Conservation (phyloP, 306 rosid species). For the Sphenostylis stenocarpa region DNA sequence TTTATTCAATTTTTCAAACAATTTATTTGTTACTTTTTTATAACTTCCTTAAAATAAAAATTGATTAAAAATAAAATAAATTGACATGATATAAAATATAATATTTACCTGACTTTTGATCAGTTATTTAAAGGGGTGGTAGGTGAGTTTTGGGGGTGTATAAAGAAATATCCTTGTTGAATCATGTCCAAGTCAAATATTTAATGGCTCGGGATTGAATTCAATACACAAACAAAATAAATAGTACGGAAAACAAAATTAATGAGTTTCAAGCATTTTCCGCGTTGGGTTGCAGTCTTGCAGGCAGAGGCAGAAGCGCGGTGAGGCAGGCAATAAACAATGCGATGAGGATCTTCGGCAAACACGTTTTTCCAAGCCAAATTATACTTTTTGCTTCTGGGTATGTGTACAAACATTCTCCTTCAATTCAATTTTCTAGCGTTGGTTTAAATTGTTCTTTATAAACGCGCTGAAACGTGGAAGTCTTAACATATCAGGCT, state of each 20-base stretch:
- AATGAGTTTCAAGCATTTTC: not conserved
- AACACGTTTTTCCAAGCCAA: slow-evolving; percentile 38
- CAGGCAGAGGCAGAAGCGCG: not conserved
- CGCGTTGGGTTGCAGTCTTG: not conserved
- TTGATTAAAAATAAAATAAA: too few relatives aligned
- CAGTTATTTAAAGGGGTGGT: too few relatives aligned
- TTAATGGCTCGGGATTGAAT: not conserved
- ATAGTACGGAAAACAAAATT: not conserved
- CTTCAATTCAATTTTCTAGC: not conserved
- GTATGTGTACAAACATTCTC: not conserved
- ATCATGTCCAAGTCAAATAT: not conserved
- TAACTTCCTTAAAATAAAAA: too few relatives aligned
- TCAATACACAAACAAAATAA: not conserved
- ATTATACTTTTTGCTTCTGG: slow-evolving; percentile 42
- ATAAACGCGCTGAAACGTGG: not conserved
- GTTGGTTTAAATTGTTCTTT: not conserved
- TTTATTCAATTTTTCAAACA: too few relatives aligned
- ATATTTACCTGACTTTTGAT: too few relatives aligned
- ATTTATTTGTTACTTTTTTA: too few relatives aligned
- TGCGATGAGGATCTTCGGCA: slow-evolving; percentile 40
- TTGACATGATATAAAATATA: too few relatives aligned
- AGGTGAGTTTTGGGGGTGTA: too few relatives aligned
- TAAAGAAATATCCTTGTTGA: too few relatives aligned
- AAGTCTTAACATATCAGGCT: slow-evolving; percentile 27
- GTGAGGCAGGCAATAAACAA: too few relatives aligned